phyloP scores from a whole-genome alignment of 257 asterid species.

The Solanum bulbocastanum region DNA sequence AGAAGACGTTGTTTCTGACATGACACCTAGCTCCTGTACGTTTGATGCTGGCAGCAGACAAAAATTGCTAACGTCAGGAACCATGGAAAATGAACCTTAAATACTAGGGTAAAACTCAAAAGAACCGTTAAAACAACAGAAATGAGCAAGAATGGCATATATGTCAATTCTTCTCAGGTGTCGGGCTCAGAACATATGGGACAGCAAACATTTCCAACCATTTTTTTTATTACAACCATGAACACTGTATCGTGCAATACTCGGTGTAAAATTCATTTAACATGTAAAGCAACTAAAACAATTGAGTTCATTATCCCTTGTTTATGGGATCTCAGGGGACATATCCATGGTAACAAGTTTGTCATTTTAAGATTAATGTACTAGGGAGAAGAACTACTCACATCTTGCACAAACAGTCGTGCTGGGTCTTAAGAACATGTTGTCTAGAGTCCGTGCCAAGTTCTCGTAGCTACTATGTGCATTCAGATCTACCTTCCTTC shows the following conservation, averaged over 20 bases:
- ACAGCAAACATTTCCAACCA: not conserved
- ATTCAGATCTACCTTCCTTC: conserved; percentile 75
- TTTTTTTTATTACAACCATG: not conserved
- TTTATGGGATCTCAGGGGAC: not conserved
- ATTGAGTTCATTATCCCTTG: not conserved
- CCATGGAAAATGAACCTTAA: not conserved
- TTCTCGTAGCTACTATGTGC: conserved; percentile 64
- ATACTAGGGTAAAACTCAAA: not conserved
- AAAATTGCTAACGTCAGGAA: not conserved
- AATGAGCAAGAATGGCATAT: not conserved
- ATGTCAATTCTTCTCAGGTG: not conserved
- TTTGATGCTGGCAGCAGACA: conserved; percentile 27
- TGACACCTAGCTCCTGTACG: conserved; percentile 29
- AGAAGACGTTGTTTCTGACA: conserved; percentile 19
- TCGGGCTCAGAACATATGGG: not conserved
- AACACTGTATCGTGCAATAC: not conserved
- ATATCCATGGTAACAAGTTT: not conserved
- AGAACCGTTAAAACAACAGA: not conserved
- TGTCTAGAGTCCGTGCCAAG: conserved; percentile 50
- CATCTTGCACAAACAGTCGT: conserved; percentile 30
- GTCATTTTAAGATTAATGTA: not conserved
- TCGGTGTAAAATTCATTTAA: not conserved
- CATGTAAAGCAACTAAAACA: not conserved
- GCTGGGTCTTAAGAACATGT: conserved; percentile 51
- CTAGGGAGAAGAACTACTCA: conserved; percentile 14